Evolutionary conservation across 306 rosid genomes (phyloP), one percentile per base, ranked within the genome.

Genomic region (Castanopsis chinensis): DNA sequence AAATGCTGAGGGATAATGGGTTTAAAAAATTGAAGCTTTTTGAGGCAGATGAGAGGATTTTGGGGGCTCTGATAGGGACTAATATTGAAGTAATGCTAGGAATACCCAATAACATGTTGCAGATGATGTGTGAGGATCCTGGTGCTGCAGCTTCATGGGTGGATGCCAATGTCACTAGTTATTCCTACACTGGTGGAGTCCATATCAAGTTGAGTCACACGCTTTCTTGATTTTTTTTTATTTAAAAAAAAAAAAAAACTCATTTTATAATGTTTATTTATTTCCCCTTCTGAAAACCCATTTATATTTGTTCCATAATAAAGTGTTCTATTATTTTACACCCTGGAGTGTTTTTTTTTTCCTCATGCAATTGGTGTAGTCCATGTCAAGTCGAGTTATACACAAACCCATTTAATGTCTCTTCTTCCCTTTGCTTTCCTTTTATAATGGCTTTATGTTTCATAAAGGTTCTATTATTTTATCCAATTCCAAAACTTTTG

Each of bases 81-180:
- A 80, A 88, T 17, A 90, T 95, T 43, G 99, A 95, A 55, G 91
- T 95, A 19, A 95, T 95, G 99, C 65, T 95, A 35, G 99, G 94
- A 3, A 78, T 95, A 14, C 99, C 97, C 20, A 95, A 95, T 80
- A 70, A 56, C 60, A 87, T 92, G 99, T 85, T 95, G 87, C 85
- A 86, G 14, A 84, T 78, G 17, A 80, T 92, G 71, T 89, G 98
- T 80, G 75, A 80, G 11, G 81, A 89, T 73, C 91, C 85, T 76
- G 71, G 71, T 35, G 90, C 87, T 80, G 98, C 99, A 3, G 91
- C 82, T 80, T 84, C 91, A 76, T 95, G 99, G 99, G 98, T 95
- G 2, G 90, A 90, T 76, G 91, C 93, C 67, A 92, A 92, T 86
- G 97, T 95, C 73, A 89, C 98, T 58, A 57, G 71, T 82, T 95